Conservation (phyloP, 495 filamentous ascomycete genomes). For the Penicillium roqueforti region DNA sequence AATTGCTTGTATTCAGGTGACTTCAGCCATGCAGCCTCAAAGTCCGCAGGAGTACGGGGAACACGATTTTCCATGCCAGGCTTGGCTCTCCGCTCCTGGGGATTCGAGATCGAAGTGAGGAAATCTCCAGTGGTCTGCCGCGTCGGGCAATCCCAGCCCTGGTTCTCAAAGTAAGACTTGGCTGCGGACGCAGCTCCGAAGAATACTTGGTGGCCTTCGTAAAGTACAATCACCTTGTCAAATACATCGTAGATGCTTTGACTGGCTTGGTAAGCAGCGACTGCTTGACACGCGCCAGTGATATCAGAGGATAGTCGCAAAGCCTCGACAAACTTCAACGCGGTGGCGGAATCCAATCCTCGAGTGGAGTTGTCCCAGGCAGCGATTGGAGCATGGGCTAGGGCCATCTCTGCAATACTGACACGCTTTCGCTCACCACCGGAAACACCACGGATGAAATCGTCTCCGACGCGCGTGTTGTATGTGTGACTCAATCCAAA, state of each 20-base stretch:
- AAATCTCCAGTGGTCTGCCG: constrained; percentile 64
- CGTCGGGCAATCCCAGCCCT: constrained; percentile 54
- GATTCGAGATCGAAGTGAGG: constrained; percentile 64
- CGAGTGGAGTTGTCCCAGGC: constrained; percentile 85
- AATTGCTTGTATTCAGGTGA: constrained; percentile 45
- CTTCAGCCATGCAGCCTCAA: constrained; percentile 53
- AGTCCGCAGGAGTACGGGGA: constrained; percentile 65
- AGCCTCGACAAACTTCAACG: constrained; percentile 63
- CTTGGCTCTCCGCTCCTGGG: constrained; percentile 53
- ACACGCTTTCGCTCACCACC: constrained; percentile 79
- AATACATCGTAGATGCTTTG: constrained; percentile 70
- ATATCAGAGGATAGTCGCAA: constrained; percentile 67
- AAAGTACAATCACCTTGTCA: constrained; percentile 56
- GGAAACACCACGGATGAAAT: constrained; percentile 62
- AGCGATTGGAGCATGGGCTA: constrained; percentile 63
- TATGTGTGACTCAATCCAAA: constrained; percentile 54
- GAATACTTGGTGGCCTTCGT: constrained; percentile 60
- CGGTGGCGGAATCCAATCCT: constrained; percentile 77
- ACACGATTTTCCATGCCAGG: constrained; percentile 56
- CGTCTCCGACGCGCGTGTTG: constrained; percentile 41
- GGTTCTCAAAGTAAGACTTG: constrained; percentile 52
- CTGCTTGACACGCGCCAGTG: constrained; percentile 65
- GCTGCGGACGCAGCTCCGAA: constrained; percentile 53
- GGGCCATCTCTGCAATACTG: constrained; percentile 52
- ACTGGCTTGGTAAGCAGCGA: constrained; percentile 75